Base-by-base conservation (phyloP, 2,329 filamentous ascomycete genomes). In the Aureobasidium sp. region DNA sequence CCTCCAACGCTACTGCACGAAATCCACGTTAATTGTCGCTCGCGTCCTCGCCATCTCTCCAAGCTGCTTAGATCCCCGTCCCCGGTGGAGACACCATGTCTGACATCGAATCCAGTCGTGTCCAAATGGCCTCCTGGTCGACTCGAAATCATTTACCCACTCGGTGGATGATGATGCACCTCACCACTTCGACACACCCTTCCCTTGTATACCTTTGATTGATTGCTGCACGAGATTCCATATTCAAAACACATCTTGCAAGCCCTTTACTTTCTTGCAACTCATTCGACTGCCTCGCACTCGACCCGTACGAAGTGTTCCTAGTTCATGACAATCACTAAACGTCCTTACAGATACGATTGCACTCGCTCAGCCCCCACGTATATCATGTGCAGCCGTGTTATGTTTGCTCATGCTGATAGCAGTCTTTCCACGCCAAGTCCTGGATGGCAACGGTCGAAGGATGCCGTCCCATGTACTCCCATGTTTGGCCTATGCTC, bases 1-100 rank as follows among this genome's bases (percentile, higher is more conserved):
- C 27, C 27, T 45, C 12, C 39, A 34, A 22, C 53, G 53, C 53
- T 57, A 57, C 39, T 57, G 53, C 53, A 57, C 53, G 53, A 57
- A 57, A 57, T 57, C 49, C 51, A 42, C 37, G 37, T 55, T 41
- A 42, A 36, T 55, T 25, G 22, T 42, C 12, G 36, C 52, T 42
- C 31, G 25, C 36, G 53, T 45, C 36, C 29, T 34, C 39, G 53
- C 53, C 53, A 57, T 57, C 14, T 58, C 29, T 39, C 39, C 55
- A 58, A 58, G 25, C 20, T 48, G 29, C 31, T 48, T 39, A 29
- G 41, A 36, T 45, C 41, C 27, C n/a, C 53, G 53, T 34, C 1
- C 41, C 53, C 27, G 25, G 53, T 57, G 53, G 53, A 57, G 53
- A 44, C 39, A 45, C 45, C 39, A 44, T 57, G 42, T 39, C 42